Base-by-base conservation (phyloP, 2,329 filamentous ascomycete species). In the Arthroderma sp. region DNA sequence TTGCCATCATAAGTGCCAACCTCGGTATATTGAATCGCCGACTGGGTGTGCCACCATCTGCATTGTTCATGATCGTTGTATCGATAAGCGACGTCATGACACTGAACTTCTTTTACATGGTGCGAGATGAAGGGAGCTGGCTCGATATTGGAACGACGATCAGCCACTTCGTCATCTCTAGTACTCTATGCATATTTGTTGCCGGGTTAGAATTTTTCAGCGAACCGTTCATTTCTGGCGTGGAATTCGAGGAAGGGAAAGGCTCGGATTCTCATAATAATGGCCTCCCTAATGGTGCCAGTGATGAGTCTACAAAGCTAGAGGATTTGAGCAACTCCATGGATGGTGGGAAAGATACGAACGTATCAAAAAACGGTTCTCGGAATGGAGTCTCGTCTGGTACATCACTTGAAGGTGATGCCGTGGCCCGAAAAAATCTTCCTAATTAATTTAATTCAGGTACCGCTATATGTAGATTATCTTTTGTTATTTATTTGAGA, bases 131-230 rank as follows among this genome's bases (percentile, higher is more conserved):
- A 61, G 91, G 91, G 0, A 91, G 83, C 22, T 98, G 91, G 91
- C 68, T 98, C 48, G 91, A 98, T 60, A 98, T 98, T 59, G 91
- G 91, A 30, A 94, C 86, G 29, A 95, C 86, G 3, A 98, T 98
- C 53, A 94, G 79, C 57, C 88, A 96, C 62, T 98, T 96, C 64
- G 79, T 80, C 49, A 96, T 98, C 66, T 89, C 87, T 11, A 95
- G 86, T 63, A 63, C 86, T 54, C 60, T 96, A 38, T 91, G 87
- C 54, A 80, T 94, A 6, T 98, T 98, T 66, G 87, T 98, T 37
- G 86, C 87, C 0, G 79, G 75, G 9, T 67, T 98, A 38, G 91
- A 98, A 66, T 80, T 83, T 10, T 76, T 94, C 3, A 94, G 87
- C 58, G 84, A 85, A 56, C 64, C 83, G 40, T 85, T 95, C 52